A percentile compares a stretch with the other conserved stretches of the same genome.
phyloP scores from a whole-genome alignment of 352 stramenopile genomes.

The Phytophthora sp. region DNA sequence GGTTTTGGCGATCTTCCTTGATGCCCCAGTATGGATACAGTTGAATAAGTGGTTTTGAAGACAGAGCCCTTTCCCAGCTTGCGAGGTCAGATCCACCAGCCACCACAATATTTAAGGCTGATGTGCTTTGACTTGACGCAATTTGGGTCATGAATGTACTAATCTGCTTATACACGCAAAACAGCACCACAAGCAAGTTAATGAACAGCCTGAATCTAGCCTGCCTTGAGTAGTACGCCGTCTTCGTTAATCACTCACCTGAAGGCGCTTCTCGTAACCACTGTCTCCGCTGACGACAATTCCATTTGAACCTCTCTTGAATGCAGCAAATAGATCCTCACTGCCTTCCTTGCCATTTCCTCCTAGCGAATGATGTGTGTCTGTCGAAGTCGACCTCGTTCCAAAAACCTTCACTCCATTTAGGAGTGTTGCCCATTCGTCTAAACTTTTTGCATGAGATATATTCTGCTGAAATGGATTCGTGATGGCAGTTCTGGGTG shows the following conservation, averaged over 20 bases:
- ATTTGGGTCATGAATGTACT: slow-evolving; percentile 37
- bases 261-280: slow-evolving; percentile 21
- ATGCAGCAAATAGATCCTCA: slow-evolving; percentile 21
- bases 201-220: too few relatives aligned
- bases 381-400: slow-evolving; percentile 14
- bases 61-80: slow-evolving; percentile 47
- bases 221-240: too few relatives aligned
- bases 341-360: slow-evolving; percentile 1
- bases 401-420: slow-evolving; percentile 31
- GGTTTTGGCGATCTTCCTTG: slow-evolving; percentile 40
- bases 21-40: slow-evolving; percentile 67
- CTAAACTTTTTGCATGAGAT: not conserved
- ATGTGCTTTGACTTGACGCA: slow-evolving; percentile 26
- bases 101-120: slow-evolving; percentile 55
- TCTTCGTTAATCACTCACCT: slow-evolving; percentile 21
- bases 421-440: slow-evolving; percentile 28
- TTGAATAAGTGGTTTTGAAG: slow-evolving; percentile 25
- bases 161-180: slow-evolving; percentile 29
- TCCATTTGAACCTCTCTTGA: slow-evolving; percentile 42
- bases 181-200: too few relatives aligned
- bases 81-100: slow-evolving; percentile 42
- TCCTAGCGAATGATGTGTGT: not conserved
- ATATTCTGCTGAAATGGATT: slow-evolving; percentile 37
- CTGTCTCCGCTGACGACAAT: slow-evolving; percentile 28
- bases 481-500: slow-evolving; percentile 5